Evolutionary conservation across 2,329 filamentous ascomycete species (phyloP).

Genomic region (Sordariomycetes sp.): DNA sequence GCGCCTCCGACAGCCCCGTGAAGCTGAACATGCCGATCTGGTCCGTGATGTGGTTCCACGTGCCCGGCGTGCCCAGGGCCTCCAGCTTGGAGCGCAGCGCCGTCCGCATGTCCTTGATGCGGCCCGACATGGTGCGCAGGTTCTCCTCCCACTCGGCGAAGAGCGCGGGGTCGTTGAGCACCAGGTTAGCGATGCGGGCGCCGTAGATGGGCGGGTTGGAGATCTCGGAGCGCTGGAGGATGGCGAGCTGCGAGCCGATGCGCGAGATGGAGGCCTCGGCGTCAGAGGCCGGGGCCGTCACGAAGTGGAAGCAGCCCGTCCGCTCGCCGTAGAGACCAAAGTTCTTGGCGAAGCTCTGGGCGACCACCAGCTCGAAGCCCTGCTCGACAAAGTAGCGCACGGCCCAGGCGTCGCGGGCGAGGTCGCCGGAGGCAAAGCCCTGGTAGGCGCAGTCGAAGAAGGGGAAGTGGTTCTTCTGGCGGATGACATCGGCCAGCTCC

Average conservation of each 20-base stretch:
- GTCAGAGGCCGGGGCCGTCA: slow-evolving; percentile 62
- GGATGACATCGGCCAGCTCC: slow-evolving; percentile 70
- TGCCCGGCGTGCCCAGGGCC: slow-evolving; percentile 73
- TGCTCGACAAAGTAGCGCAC: slow-evolving; percentile 89
- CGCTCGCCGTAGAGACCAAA: slow-evolving; percentile 96
- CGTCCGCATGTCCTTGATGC: slow-evolving; percentile 86
- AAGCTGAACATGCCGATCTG: slow-evolving; percentile 99
- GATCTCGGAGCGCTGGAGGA: slow-evolving; percentile 94
- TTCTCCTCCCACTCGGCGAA: slow-evolving; percentile 92
- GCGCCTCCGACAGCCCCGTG: slow-evolving; percentile 64
- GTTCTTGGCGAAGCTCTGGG: slow-evolving; percentile 96
- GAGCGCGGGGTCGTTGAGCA: slow-evolving; percentile 73
- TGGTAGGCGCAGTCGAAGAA: slow-evolving; percentile 99
- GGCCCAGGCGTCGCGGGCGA: slow-evolving; percentile 78
- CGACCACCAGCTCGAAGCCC: slow-evolving; percentile 79
- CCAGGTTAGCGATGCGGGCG: slow-evolving; percentile 72
- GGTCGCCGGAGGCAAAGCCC: slow-evolving; percentile 88
- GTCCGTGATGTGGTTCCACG: slow-evolving; percentile 94
- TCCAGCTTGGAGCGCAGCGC: slow-evolving; percentile 72
- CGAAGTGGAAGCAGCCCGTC: slow-evolving; percentile 90
- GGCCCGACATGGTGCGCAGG: slow-evolving; percentile 84
- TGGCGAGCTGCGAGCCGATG: slow-evolving; percentile 79
- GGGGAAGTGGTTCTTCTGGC: slow-evolving; percentile 75
- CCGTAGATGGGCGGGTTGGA: slow-evolving; percentile 94
- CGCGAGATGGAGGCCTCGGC: slow-evolving; percentile 50